Base-by-base conservation (phyloP, 441 rosid species). In the Populus hybrid region DNA sequence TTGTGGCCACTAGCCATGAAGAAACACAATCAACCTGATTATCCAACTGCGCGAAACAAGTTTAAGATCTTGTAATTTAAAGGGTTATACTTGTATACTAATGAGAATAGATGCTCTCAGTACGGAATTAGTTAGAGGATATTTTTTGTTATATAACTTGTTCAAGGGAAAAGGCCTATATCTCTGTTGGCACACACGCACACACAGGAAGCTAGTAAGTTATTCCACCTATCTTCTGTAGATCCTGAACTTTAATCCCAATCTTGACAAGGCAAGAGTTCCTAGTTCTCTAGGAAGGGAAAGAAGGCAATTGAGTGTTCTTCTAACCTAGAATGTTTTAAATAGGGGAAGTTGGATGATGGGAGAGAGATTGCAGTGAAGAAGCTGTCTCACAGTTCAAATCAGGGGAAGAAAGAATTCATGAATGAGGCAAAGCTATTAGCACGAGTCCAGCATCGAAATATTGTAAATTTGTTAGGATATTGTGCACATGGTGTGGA, bases 361-460 rank as follows among this genome's bases (percentile, higher is more conserved):
- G 99, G 99, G 71, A 91, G 97, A 83, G 94, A 91, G 26, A 88
- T 95, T 81, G 99, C 99, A 6, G 99, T 95, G 83, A 95, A 95
- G 92, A 94, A 86, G 86, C 80, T 95, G 73, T 86, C 99, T 32
- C 89, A 82, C 1, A 84, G 75, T 76, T 95, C 98, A 26, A 87
- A 78, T 69, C 99, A 95, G 85, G 98, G 99, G 70, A 90, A 85
- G 76, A 92, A 80, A 69, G 97, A 94, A 86, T 95, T 95, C 69
- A 84, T 78, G 10, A 95, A 94, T 75, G 99, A 95, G 87, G 99
- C 97, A 61, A 92, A 87, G 89, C 70, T 92, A 76, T 86, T 95
- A 53, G 88, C 97, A 64, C 92, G 92, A 61, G 99, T 95, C 59
- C 98, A 95, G 84, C 99, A 95, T 82, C 89, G 93, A 35, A 95